Evolutionary conservation across 495 filamentous ascomycete genomes (phyloP), one percentile per base, ranked within the genome.

Genomic region (Immersiella caudata): DNA sequence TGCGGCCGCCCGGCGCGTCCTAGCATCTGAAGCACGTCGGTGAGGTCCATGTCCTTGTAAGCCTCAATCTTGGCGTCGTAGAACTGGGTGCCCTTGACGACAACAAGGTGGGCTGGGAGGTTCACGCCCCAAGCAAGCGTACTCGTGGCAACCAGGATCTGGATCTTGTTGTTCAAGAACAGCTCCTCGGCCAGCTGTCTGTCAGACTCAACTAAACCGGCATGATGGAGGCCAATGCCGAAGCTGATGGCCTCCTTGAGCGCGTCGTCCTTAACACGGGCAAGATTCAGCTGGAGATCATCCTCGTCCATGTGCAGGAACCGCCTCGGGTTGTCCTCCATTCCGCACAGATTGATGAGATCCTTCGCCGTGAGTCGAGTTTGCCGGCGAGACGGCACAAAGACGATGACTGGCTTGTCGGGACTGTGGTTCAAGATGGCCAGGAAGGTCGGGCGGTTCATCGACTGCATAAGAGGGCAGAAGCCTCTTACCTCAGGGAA

Each of bases 41-140:
- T 99, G 62, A 99, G 81, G 78, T 99, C 96, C 96, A 98, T 98
- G 79, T 99, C 95, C 70, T 92, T 93, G 77, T 99, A 99, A 0
- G 92, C 95, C 78, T 97, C 96, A 29, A 92, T 94, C 74, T 99
- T 98, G 6, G 94, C 94, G 75, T 99, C 95, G 79, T 96, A 99
- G 81, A 90, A 99, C 74, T 99, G 95, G 1, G 95, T 99, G 57
- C 95, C 95, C 74, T 99, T 99, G 57, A 99, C 96, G 9, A 99
- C 91, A 9, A 99, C 95, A 5, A 99, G 84, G 81, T 99, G 95
- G 0, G 95, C 95, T 0, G 95, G 95, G 74, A 99, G 84, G 78
- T 99, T 99, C 67, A 99, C 96, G 78, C 95, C 95, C 95, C 95
- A 99, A 7, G 95, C 95, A 25, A 99, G 83, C 9, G 95, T 99